Evolutionary conservation across 768 basidiomycete species (phyloP).

Genomic region (Suillus brevipes): DNA sequence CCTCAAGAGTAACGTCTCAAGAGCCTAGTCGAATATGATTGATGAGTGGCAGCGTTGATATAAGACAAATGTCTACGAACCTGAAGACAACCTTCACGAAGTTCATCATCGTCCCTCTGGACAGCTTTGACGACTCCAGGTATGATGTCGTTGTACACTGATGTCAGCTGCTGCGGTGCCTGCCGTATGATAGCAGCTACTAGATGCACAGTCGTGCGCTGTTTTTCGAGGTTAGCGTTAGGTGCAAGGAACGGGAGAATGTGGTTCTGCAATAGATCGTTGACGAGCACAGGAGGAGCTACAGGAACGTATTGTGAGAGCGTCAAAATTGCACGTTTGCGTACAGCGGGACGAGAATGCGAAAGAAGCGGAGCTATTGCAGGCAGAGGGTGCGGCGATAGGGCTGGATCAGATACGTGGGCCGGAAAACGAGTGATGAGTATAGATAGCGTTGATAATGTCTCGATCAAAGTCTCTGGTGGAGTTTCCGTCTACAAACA

Average conservation of each 20-base stretch:
- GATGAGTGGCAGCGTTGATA: constrained; percentile 12
- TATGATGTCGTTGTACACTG: constrained; percentile 60
- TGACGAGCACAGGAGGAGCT: constrained; percentile 62
- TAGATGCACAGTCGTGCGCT: constrained; percentile 77
- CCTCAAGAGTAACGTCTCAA: constrained; percentile 82
- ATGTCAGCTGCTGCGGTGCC: constrained; percentile 65
- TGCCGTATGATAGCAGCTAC: constrained; percentile 78
- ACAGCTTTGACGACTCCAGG: constrained; percentile 70
- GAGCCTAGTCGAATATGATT: constrained; percentile 49
- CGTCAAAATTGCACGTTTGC: constrained; percentile 89
- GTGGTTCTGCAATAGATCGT: constrained; percentile 55
- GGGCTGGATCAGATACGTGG: constrained; percentile 54
- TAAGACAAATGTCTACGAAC: constrained; percentile 33
- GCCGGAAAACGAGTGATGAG: constrained; percentile 83
- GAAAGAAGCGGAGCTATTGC: constrained; percentile 71
- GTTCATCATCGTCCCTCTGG: constrained; percentile 78
- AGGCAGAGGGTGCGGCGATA: constrained; percentile 59
- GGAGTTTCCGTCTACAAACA: constrained; percentile 57
- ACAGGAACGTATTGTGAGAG: constrained; percentile 82
- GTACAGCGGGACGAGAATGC: constrained; percentile 81
- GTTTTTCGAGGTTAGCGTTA: constrained; percentile 59
- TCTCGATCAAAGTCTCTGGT: constrained; percentile 81
- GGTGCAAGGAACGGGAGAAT: constrained; percentile 60
- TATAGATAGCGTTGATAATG: constrained; percentile 83
- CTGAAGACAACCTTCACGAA: constrained; percentile 79